Evolutionary conservation across 2,329 filamentous ascomycete genomes (phyloP), one percentile per base, ranked within the genome.

Genomic region (Leptodontidium sp.): DNA sequence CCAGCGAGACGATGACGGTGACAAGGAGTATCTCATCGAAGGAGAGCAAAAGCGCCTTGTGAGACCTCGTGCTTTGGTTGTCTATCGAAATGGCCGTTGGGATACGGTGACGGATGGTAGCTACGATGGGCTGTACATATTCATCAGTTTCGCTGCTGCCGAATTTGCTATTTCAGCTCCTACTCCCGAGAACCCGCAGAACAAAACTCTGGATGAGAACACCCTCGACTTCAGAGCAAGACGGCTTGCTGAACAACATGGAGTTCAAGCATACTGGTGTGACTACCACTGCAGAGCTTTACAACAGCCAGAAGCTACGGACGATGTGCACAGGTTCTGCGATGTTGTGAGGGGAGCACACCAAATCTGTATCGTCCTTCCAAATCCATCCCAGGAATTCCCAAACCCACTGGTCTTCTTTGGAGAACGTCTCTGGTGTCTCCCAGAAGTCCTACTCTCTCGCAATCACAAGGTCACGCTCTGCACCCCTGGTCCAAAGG

Each of bases 381-480:
- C 55, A n/a, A 43, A 58, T 40, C 32, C 55, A 1, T 58, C 55
- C 24, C 11, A 53, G 17, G 50, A 53, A 14, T 53, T 53, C n/a
- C 55, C 55, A 3, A 24, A 58, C 14, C 32, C 55, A 4, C 11
- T 58, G 6, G 55, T 58, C 55, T 58, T 40, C n/a, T 58, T 58
- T 12, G 55, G 55, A 1, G 32, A 58, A 26, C 55, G 55, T n/a
- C 35, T 58, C 4, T 58, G 55, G 55, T 58, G 55, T 17, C 32
- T 58, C 12, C 55, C 55, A 58, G 55, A 58, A 21, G 55, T 58
- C 8, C n/a, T 58, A 9, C 14, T 58, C 4, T 58, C 55, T 11
- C 55, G 55, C n/a, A 58, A 58, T 58, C 55, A 58, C 55, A 58
- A 58, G 21, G 55, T 58, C 32, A 58, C 35, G 32, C 55, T 58